phyloP scores from a whole-genome alignment of 2,329 filamentous ascomycete species.

The Chaetomiaceae sp. region DNA sequence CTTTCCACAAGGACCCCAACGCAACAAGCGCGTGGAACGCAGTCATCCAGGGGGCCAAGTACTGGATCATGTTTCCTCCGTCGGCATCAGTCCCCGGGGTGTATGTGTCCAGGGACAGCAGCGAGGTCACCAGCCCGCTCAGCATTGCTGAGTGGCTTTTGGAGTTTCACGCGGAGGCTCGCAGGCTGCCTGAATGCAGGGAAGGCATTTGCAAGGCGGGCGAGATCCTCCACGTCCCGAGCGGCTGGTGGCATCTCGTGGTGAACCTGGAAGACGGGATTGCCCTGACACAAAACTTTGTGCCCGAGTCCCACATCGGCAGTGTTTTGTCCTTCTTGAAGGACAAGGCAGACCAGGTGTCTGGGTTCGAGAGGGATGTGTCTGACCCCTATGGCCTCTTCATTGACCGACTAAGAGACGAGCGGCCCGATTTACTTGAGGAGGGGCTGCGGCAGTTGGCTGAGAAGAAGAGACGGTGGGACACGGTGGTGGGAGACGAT shows the following conservation, averaged over 20 bases:
- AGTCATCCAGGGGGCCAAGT: slow-evolving; percentile 82
- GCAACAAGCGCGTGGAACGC: slow-evolving; percentile 87
- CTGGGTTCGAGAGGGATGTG: slow-evolving; percentile 72
- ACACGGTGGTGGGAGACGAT: slow-evolving; percentile 61
- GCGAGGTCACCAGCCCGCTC: slow-evolving; percentile 87
- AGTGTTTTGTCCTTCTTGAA: slow-evolving; percentile 75
- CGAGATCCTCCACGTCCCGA: slow-evolving; percentile 87
- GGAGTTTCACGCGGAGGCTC: slow-evolving; percentile 79
- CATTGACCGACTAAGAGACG: slow-evolving; percentile 57
- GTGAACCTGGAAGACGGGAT: slow-evolving; percentile 82
- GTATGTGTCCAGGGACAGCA: slow-evolving; percentile 81
- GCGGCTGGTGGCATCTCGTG: slow-evolving; percentile 95
- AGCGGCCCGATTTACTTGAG: slow-evolving; percentile 62
- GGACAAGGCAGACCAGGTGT: slow-evolving; percentile 80
- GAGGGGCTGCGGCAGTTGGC: slow-evolving; percentile 62
- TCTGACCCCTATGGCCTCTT: slow-evolving; percentile 72
- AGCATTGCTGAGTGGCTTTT: slow-evolving; percentile 97
- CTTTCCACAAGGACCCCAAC: slow-evolving; percentile 83
- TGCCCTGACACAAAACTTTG: slow-evolving; percentile 93
- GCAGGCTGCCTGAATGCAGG: slow-evolving; percentile 67
- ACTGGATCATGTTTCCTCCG: slow-evolving; percentile 98
- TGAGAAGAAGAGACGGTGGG: slow-evolving; percentile 79
- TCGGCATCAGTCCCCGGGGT: slow-evolving; percentile 77
- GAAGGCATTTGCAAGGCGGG: slow-evolving; percentile 82
- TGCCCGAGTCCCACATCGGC: slow-evolving; percentile 68